Base-by-base conservation (phyloP, 2,329 filamentous ascomycete genomes). In the Aspergillus felis region DNA sequence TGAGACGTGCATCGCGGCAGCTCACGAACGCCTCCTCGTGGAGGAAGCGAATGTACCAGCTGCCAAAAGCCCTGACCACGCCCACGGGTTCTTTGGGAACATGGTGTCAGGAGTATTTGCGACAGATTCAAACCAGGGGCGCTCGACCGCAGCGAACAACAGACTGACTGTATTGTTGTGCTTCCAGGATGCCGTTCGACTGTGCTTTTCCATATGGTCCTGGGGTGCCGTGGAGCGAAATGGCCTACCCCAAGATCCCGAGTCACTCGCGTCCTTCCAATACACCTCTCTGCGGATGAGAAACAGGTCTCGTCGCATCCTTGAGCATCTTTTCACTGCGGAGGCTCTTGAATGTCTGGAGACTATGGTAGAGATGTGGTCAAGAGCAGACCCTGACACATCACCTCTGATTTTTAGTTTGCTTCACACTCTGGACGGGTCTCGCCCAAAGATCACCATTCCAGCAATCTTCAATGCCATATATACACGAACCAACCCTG, bases 401-500 rank as follows among this genome's bases (percentile, higher is more conserved):
- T 81, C 83, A 12, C 78, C 81, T 2, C 85, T 90, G 53, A 87
- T 96, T 12, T 89, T 97, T 71, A 91, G 90, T 65, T 81, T 99
- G 32, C 82, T 99, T 22, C 91, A 96, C 61, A 92, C 94, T 3
- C 82, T 99, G 42, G 93, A 97, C 68, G 92, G 91, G 2, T 95
- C 92, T 3, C 85, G 92, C 54, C 94, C 94, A 1, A 92, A 92
- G 70, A 90, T 96, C 71, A 92, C 92, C 0, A 90, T 97, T 49
- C 93, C 94, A 0, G 92, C 93, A 0, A 87, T 97, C 4, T 96
- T 99, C 78, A 96, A 97, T 75, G 90, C 93, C 2, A 90, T 99
- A 14, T 97, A 97, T 71, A 97, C 92, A 69, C 87, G 95, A 29
- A 96, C 92, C 0, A 97, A 96, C 66, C 91, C 92, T 0, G 78